These are phyloP conservation scores for Asterophora lycoperdoides DNA, from an alignment of 768 basidiomycete species.

Conservation along the genomic window DNA sequence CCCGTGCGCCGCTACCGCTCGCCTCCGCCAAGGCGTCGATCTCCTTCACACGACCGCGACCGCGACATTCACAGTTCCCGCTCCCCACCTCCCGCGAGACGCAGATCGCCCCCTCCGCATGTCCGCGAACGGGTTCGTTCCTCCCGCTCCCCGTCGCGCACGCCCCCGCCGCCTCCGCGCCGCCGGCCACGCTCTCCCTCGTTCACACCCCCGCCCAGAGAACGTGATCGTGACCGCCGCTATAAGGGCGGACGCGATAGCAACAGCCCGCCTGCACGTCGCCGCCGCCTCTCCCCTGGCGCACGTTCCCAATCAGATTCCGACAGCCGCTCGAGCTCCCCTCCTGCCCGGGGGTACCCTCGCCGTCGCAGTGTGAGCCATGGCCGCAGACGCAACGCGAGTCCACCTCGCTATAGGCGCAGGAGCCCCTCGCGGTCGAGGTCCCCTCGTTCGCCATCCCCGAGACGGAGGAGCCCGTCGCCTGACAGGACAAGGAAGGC, in stretches of 20 bases:
- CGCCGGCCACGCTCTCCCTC: constrained; percentile 45
- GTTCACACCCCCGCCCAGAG: constrained; percentile 45
- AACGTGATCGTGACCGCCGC: constrained; percentile 26
- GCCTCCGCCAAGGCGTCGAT: constrained; percentile 41
- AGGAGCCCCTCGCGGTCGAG: constrained; percentile 29
- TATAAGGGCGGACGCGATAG: constrained; percentile 38
- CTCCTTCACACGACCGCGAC: constrained; percentile 28
- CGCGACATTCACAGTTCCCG: constrained; percentile 30
- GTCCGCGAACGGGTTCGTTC: constrained; percentile 15
- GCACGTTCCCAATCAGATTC: constrained; percentile 28
- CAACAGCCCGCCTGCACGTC: constrained; percentile 52
- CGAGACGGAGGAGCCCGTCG: constrained; percentile 28
- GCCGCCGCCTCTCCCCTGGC: constrained; percentile 38
- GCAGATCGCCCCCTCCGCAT: constrained; percentile 25
- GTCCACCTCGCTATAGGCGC: constrained; percentile 22
- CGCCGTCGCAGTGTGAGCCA: constrained; percentile 45
- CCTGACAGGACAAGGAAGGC: constrained; percentile 12
- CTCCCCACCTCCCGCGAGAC: constrained; percentile 34
- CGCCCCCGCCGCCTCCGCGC: constrained; percentile 32
- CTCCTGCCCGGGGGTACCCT: constrained; percentile 32
- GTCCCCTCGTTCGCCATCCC: constrained; percentile 28
- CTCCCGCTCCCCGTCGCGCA: constrained; percentile 44
- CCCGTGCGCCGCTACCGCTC: constrained; percentile 37
- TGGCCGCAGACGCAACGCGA: constrained; percentile 30
- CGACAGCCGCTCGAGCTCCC: constrained; percentile 37